phyloP scores from a whole-genome alignment of 2,329 filamentous ascomycete species.

The Penicillium nordicum region DNA sequence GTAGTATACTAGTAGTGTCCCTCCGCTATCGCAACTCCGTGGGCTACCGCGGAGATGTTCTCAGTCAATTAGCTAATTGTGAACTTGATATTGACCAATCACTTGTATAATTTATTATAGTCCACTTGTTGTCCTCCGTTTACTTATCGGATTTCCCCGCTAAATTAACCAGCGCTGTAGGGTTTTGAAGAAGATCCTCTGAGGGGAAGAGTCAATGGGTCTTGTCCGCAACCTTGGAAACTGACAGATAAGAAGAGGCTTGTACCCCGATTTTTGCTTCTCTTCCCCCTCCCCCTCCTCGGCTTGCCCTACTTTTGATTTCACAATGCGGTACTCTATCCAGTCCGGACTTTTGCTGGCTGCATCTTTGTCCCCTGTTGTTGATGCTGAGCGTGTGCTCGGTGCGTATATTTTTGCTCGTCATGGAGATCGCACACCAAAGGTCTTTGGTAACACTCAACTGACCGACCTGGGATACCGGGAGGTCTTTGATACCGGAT shows the following conservation, averaged over 20 bases:
- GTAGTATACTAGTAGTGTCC: too few relatives aligned
- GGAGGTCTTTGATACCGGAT: constrained; percentile 68
- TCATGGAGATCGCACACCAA: constrained; percentile 84
- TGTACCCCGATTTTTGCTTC: not conserved
- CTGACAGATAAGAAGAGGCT: constrained; percentile 7
- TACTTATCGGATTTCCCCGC: not conserved
- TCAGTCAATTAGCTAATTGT: constrained; percentile 19
- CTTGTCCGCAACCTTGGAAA: constrained; percentile 1
- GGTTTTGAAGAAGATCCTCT: not conserved
- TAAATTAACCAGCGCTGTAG: not conserved
- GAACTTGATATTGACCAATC: not conserved
- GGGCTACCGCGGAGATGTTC: not conserved
- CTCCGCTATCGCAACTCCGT: constrained; percentile 1
- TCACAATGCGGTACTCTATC: constrained; percentile 28
- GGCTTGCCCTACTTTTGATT: not conserved
- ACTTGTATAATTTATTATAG: not conserved
- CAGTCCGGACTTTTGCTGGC: constrained; percentile 27
- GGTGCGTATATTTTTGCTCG: constrained; percentile 85
- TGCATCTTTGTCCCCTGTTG: constrained; percentile 22
- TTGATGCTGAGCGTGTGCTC: constrained; percentile 63
- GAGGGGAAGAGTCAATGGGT: not conserved
- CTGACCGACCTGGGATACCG: constrained; percentile 77
- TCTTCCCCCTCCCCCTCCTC: not conserved
- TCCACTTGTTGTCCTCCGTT: too few relatives aligned
- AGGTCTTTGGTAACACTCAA: constrained; percentile 65